A percentile compares a stretch with the other conserved stretches of the same genome.
phyloP scores from a whole-genome alignment of 495 filamentous ascomycete species.

The Penicillium goetzii region DNA sequence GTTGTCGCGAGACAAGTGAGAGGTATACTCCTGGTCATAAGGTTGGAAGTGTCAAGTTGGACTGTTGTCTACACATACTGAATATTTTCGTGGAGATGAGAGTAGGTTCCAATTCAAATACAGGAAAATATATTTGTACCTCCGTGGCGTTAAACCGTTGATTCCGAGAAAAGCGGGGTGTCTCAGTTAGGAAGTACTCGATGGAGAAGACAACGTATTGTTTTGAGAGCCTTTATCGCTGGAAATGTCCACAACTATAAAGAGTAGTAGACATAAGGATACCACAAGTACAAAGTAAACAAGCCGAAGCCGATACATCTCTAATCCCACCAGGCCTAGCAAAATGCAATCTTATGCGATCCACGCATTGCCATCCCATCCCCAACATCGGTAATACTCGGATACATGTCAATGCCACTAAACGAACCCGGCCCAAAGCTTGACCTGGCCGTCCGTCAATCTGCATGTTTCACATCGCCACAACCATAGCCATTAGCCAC shows the following conservation, averaged over 20 bases:
- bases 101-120: no score
- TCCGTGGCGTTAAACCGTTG: no score
- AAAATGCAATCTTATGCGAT: neutral
- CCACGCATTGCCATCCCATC: neutral
- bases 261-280: neutral
- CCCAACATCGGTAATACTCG: neutral
- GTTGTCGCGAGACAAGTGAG: neutral
- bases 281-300: no score
- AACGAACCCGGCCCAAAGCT: neutral
- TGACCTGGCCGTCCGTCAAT: neutral
- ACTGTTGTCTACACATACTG: no score
- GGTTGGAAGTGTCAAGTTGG: no score
- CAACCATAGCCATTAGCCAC: neutral
- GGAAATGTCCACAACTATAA: neutral
- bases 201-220: neutral
- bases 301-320: neutral
- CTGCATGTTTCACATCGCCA: neutral
- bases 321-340: neutral
- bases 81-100: no score
- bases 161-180: neutral
- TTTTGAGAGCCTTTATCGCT: neutral
- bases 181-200: neutral
- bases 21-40: neutral
- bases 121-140: no score
- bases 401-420: neutral